A percentile compares a stretch with the other conserved stretches of the same genome.
These are phyloP conservation scores for Durio zibethinus DNA, from an alignment of 345 rosid genomes.

Conservation along the genomic window DNA sequence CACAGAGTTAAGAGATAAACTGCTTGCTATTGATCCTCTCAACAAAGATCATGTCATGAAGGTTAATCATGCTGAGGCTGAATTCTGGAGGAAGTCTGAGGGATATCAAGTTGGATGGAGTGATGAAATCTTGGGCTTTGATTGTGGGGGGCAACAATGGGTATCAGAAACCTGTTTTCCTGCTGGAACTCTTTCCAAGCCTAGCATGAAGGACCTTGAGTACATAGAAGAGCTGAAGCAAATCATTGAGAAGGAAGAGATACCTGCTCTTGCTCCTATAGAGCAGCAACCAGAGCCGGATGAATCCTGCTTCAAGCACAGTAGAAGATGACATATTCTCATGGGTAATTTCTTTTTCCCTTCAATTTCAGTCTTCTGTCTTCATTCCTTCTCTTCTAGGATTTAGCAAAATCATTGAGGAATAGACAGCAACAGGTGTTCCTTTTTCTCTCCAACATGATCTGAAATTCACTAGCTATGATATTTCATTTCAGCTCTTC, in stretches of 20 bases:
- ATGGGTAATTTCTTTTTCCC: conserved; percentile 53
- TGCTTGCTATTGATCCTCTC: conserved; percentile 92
- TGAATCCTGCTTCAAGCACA: conserved; percentile 87
- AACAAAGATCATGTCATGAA: conserved; percentile 69
- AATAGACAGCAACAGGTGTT: no score
- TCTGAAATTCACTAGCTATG: background rate
- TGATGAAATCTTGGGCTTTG: conserved; percentile 95
- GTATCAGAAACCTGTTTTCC: conserved; percentile 96
- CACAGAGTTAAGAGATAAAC: conserved; percentile 87
- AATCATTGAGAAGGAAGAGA: conserved; percentile 72
- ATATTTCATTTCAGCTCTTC: background rate
- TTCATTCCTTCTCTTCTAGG: background rate
- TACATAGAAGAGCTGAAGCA: conserved; percentile 75
- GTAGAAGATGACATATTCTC: conserved; percentile 77
- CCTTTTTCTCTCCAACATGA: background rate
- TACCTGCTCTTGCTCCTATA: conserved; percentile 89
- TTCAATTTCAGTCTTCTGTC: conserved; percentile 1
- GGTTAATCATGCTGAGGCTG: conserved; percentile 90
- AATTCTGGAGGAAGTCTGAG: conserved; percentile 92
- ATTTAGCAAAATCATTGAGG: background rate
- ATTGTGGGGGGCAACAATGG: conserved; percentile 99
- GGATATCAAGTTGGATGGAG: conserved; percentile 97
- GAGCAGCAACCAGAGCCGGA: conserved; percentile 90
- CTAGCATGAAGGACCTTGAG: conserved; percentile 88
- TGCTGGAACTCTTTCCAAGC: conserved; percentile 83